Conservation (phyloP, 768 basidiomycete genomes). For the Kwoniella shandongensis region DNA sequence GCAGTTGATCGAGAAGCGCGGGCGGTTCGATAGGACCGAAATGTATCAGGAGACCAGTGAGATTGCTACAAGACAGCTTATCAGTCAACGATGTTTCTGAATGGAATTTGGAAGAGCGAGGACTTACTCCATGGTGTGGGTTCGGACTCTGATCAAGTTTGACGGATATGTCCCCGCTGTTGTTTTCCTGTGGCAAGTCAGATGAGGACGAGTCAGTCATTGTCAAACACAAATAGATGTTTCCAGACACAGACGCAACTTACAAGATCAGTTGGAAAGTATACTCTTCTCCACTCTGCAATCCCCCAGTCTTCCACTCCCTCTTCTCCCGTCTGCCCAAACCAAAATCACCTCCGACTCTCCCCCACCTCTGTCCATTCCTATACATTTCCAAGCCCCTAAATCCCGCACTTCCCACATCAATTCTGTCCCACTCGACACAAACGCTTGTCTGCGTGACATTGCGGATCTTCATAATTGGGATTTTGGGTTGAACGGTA, state of each 20-base stretch:
- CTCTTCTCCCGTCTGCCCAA: slow-evolving; percentile 47
- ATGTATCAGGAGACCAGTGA: slow-evolving; percentile 90
- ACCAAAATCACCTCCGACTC: slow-evolving; percentile 75
- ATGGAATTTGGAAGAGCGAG: not conserved
- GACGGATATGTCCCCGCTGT: slow-evolving; percentile 88
- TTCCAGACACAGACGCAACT: slow-evolving; percentile 13
- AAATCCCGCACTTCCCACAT: slow-evolving; percentile 80
- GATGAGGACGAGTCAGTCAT: not conserved
- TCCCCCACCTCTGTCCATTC: slow-evolving; percentile 69
- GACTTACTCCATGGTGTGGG: slow-evolving; percentile 73
- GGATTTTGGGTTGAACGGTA: slow-evolving; percentile 70
- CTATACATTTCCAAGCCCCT: slow-evolving; percentile 90
- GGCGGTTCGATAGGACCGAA: slow-evolving; percentile 85
- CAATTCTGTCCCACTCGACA: slow-evolving; percentile 85
- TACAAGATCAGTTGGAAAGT: slow-evolving; percentile 90
- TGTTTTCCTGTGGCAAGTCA: slow-evolving; percentile 58
- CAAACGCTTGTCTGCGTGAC: slow-evolving; percentile 96
- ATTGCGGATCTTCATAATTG: slow-evolving; percentile 82
- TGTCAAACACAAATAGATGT: not conserved
- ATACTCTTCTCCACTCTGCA: slow-evolving; percentile 65
- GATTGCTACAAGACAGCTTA: slow-evolving; percentile 61
- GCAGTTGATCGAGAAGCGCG: slow-evolving; percentile 74
- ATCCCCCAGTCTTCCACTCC: slow-evolving; percentile 49
- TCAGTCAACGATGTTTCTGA: not conserved
- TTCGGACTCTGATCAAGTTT: slow-evolving; percentile 75